Percentiles rank a stretch among this genome's conserved stretches.
phyloP scores from a whole-genome alignment of 139 green algal genomes.

The Prasinococcaceae sp. region DNA sequence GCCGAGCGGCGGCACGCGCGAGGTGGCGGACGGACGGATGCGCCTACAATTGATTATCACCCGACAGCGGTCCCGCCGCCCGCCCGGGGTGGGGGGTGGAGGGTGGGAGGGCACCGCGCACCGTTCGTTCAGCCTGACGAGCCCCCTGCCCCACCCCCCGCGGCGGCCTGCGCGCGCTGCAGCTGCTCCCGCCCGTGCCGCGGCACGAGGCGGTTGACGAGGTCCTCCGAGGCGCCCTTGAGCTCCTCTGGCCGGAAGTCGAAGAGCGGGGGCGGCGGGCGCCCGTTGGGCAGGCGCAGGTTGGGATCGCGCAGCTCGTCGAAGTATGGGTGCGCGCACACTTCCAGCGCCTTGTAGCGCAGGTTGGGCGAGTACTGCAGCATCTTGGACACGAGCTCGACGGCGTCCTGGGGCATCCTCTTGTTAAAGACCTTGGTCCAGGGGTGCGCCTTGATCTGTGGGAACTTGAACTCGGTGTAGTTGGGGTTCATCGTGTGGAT shows the following conservation, averaged over 20 bases:
- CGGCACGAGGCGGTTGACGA: conserved; percentile 14
- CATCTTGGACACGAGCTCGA: conserved; percentile 83
- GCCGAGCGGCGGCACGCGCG: no score
- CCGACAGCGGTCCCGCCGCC: no score
- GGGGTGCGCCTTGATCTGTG: conserved; percentile 89
- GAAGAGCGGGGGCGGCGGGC: conserved; percentile 68
- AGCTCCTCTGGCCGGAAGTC: conserved; percentile 48
- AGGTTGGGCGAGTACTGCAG: conserved; percentile 79
- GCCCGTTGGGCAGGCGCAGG: conserved; percentile 65
- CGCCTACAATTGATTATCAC: no score
- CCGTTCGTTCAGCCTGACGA: no score
- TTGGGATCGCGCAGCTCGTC: conserved; percentile 77
- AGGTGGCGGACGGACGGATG: no score
- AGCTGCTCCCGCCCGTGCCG: conserved; percentile 16
- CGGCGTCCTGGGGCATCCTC: conserved; percentile 68
- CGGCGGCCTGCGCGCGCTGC: no score
- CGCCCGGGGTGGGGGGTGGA: no score
- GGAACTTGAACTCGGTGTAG: conserved; percentile 99
- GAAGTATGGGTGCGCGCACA: conserved; percentile 77
- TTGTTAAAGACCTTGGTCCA: conserved; percentile 95
- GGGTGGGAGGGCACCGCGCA: no score
- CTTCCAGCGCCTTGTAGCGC: conserved; percentile 39
- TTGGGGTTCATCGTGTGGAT: conserved; percentile 99
- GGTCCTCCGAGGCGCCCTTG: conserved; percentile 12
- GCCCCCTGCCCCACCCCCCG: no score